phyloP scores from a whole-genome alignment of 208 protist species.

The Angomonas deanei region DNA sequence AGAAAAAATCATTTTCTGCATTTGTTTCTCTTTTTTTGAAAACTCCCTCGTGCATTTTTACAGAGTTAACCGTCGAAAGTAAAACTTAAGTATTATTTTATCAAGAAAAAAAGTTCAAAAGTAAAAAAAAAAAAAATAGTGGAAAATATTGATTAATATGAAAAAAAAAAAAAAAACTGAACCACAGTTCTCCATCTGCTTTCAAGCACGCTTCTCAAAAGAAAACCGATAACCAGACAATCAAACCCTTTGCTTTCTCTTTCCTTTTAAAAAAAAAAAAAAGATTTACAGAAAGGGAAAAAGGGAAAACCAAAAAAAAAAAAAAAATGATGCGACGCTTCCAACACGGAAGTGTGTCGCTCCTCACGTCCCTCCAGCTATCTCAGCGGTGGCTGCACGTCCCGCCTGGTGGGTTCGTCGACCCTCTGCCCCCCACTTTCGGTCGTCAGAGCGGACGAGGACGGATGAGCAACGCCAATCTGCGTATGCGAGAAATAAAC shows the following conservation, averaged over 20 bases:
- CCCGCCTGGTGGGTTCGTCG: conserved; percentile 48
- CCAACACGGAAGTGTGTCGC: no score
- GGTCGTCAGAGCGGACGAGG: conserved; percentile 38
- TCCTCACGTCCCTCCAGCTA: neutral
- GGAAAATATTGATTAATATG: conserved; percentile 7
- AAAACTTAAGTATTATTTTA: neutral
- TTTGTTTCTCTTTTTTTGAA: conserved; percentile 5
- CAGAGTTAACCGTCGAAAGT: neutral
- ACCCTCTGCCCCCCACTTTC: conserved; percentile 44
- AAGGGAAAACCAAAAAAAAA: no score
- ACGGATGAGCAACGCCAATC: conserved; percentile 46
- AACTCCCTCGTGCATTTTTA: conserved; percentile 7
- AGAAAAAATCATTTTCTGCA: conserved; percentile 9
- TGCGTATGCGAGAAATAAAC: conserved; percentile 2
- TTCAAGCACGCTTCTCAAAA: neutral
- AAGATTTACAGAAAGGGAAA: no score
- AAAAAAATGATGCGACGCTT: no score
- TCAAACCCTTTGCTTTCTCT: neutral
- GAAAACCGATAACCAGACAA: no score
- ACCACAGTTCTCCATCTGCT: no score
- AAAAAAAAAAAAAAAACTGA: conserved; percentile 1
- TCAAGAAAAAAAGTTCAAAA: neutral
- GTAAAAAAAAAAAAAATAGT: conserved; percentile 9
- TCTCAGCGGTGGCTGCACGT: conserved; percentile 23
- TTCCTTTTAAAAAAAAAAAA: neutral